Evolutionary conservation across 1,284 basidiomycete genomes (phyloP), one percentile per base, ranked within the genome.

Genomic region (Caloboletus firmus): DNA sequence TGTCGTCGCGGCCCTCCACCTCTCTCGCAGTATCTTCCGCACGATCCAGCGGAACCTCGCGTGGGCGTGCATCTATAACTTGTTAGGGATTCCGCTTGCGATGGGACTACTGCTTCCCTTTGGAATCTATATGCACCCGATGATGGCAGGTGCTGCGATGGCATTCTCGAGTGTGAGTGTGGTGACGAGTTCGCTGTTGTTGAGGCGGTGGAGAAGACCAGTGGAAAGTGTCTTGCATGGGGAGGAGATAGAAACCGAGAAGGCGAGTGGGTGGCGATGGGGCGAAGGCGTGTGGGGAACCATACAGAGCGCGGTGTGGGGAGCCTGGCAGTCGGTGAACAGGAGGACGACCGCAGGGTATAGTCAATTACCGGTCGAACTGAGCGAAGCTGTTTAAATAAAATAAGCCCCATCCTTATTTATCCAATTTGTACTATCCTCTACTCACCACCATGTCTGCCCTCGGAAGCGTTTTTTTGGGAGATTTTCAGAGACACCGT

Each of bases 131-230:
- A 83, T 99, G 67, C 97, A 96, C 65, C 97, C 97, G 3, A 99
- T 99, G 96, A 87, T 95, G 77, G 95, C 97, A 0, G 96, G 93
- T 11, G 91, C 88, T 1, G 95, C 96, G 22, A 99, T 99, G 97
- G 96, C 97, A 18, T 95, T 93, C 71, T 95, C 92, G 46, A 94
- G 91, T 62, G 96, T 99, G 42, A 95, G 93, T 61, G 97, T 99
- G 48, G 96, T 99, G 10, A 84, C 82, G 18, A 95, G 91, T 59
- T 95, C 91, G 53, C 75, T 99, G 66, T 86, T 89, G 46, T 78
- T 99, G 59, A 89, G 83, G 67, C 89, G 89, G 85, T 95, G 93
- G 93, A 79, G 75, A 55, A 77, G 93, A 46, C 93, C 93, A 1
- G 66, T 63, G 60, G 78, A 76, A 34, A 90, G 89, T 59, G 59